phyloP scores from a whole-genome alignment of 2,329 filamentous ascomycete genomes.

The Fusarium ambrosium region DNA sequence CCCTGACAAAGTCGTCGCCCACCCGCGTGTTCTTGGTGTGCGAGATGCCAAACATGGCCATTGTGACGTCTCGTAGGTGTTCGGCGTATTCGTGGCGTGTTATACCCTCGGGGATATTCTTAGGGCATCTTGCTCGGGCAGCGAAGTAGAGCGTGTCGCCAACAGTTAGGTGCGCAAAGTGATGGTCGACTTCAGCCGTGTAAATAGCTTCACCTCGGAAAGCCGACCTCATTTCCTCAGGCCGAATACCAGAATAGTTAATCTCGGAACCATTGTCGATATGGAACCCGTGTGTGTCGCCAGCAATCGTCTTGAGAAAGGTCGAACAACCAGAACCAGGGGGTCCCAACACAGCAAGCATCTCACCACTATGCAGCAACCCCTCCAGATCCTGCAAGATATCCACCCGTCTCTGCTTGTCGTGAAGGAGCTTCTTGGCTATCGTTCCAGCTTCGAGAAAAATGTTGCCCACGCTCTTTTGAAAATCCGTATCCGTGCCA shows the following conservation, averaged over 20 bases:
- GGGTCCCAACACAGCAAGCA: conserved; percentile 78
- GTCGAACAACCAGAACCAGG: conserved; percentile 81
- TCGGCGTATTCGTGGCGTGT: conserved; percentile 64
- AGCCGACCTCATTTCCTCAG: conserved; percentile 78
- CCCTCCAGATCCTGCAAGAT: conserved; percentile 76
- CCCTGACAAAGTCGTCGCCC: conserved; percentile 77
- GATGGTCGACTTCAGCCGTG: conserved; percentile 83
- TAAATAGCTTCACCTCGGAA: conserved; percentile 88
- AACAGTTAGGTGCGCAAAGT: conserved; percentile 80
- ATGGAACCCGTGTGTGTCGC: conserved; percentile 82
- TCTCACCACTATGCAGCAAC: conserved; percentile 75
- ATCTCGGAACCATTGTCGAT: conserved; percentile 76
- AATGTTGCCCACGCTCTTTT: conserved; percentile 48
- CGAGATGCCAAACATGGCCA: conserved; percentile 78
- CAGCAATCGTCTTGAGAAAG: conserved; percentile 83
- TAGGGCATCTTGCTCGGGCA: conserved; percentile 74
- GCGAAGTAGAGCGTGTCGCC: conserved; percentile 83
- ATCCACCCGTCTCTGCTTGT: conserved; percentile 69
- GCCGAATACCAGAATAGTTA: conserved; percentile 78
- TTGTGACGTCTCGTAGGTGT: conserved; percentile 75
- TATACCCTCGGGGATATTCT: conserved; percentile 69
- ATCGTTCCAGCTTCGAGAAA: conserved; percentile 39
- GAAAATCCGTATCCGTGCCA: conserved; percentile 47
- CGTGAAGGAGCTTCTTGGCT: conserved; percentile 44
- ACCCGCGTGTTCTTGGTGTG: conserved; percentile 78